These are phyloP conservation scores for Amphichorda felina DNA, from an alignment of 2,329 filamentous ascomycete species.

Conservation along the genomic window DNA sequence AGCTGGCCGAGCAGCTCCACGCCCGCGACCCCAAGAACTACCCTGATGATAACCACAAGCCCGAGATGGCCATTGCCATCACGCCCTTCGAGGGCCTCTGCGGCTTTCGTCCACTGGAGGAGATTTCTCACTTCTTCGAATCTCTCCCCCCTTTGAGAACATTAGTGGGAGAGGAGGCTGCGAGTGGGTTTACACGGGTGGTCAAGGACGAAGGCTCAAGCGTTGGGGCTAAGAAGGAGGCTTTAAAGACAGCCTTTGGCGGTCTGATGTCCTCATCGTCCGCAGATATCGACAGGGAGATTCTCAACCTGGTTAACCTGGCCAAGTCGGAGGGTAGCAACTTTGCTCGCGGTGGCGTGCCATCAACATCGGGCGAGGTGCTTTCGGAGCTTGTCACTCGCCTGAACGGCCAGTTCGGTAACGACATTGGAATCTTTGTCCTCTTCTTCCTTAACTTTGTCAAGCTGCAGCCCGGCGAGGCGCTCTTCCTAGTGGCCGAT, in stretches of 20 bases:
- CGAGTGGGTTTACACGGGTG: slow-evolving; percentile 40
- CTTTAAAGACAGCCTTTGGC: slow-evolving; percentile 63
- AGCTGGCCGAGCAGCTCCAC: slow-evolving; percentile 76
- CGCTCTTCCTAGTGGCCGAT: slow-evolving; percentile 90
- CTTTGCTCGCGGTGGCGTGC: slow-evolving; percentile 65
- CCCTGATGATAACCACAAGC: slow-evolving; percentile 98
- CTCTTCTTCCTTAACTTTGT: slow-evolving; percentile 97
- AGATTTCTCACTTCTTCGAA: slow-evolving; percentile 77
- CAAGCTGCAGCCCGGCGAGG: slow-evolving; percentile 76
- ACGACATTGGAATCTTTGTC: slow-evolving; percentile 87
- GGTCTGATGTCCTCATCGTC: slow-evolving; percentile 69
- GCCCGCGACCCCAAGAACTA: slow-evolving; percentile 84
- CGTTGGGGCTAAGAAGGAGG: slow-evolving; percentile 59
- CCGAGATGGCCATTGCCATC: slow-evolving; percentile 97
- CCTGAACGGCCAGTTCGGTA: slow-evolving; percentile 73
- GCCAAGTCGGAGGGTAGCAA: slow-evolving; percentile 54
- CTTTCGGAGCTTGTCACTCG: slow-evolving; percentile 68
- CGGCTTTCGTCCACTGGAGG: slow-evolving; percentile 77
- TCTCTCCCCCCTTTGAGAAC: slow-evolving; percentile 42
- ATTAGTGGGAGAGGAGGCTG: slow-evolving; percentile 54
- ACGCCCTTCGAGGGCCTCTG: slow-evolving; percentile 94
- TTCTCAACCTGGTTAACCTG: slow-evolving; percentile 57
- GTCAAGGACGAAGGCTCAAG: slow-evolving; percentile 29
- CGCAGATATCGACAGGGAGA: slow-evolving; percentile 39
- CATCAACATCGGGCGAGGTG: slow-evolving; percentile 55